phyloP scores from a whole-genome alignment of 2,329 filamentous ascomycete genomes.

The Cladorrhinum sp. region DNA sequence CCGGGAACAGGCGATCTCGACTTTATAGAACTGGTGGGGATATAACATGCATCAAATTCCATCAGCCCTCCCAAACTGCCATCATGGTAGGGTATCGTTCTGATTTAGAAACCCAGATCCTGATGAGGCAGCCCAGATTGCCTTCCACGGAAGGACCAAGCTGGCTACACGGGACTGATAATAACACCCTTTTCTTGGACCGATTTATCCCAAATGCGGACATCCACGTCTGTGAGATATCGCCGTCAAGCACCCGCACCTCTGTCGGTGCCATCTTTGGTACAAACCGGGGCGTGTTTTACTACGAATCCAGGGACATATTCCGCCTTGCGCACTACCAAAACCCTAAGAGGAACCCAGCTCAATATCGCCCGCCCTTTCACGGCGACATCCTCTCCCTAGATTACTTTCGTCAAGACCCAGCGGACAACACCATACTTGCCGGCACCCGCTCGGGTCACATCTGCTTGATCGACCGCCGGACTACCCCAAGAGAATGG shows the following conservation, averaged over 20 bases:
- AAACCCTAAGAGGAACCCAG: not conserved
- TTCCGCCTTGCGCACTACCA: not conserved
- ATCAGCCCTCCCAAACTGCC: constrained; percentile 27
- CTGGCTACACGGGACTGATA: not conserved
- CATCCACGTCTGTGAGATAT: not conserved
- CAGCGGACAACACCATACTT: constrained; percentile 40
- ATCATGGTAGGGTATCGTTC: not conserved
- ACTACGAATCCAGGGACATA: not conserved
- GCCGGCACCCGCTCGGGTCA: constrained; percentile 50
- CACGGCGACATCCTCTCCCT: constrained; percentile 46
- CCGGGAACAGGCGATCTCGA: too few relatives aligned
- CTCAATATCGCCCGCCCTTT: constrained; percentile 18
- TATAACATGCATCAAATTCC: constrained; percentile 48
- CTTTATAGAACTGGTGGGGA: not conserved
- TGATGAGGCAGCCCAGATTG: not conserved
- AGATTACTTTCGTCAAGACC: constrained; percentile 45
- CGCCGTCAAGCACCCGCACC: not conserved
- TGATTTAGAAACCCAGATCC: not conserved
- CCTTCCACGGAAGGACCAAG: too few relatives aligned
- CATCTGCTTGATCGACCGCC: constrained; percentile 47
- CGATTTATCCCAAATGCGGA: constrained; percentile 6
- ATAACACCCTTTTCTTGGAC: not conserved
- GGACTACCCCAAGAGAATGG: constrained; percentile 31
- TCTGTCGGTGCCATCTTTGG: not conserved
- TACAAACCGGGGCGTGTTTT: not conserved